Evolutionary conservation across 306 rosid species (phyloP), one percentile per base, ranked within the genome.

Genomic region (Castanospermum australe): DNA sequence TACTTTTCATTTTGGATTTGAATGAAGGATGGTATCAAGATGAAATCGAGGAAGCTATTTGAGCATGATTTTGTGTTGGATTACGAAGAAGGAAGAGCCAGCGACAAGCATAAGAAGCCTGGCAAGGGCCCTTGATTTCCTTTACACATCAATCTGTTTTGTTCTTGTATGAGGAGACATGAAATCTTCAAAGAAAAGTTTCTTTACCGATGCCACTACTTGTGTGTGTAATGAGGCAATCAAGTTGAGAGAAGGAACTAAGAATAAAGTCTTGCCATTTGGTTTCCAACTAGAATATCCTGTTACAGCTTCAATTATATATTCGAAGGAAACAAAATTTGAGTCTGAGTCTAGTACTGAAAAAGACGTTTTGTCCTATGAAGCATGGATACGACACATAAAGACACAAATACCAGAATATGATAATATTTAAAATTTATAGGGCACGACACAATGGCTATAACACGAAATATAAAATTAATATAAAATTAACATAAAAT

Each of bases 61-160:
- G 20, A 4, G n/a, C 85, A 67, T 73, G 84, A 57, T 35, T 75
- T 76, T 74, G 70, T 82, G 86, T 83, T 86, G 76, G 98, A 93
- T 73, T 93, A 93, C 45, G 98, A 91, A 32, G 88, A 89, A 25
- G 88, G 87, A 65, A 89, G 88, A 76, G 45, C 93, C 33, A 93
- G 87, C 77, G 72, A 74, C 8, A 91, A 44, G 83, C 98, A 93
- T 63, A 35, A 63, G 87, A 90, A 28, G 75, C 91, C 97, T 60
- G 89, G 96, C 56, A 88, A 82, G 90, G 85, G 87, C 79, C 86
- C 78, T 77, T 91, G 72, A 91, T 28, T 18, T 57, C 35, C 76
- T 77, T 24, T 20, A 50, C 47, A 33, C 28, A 79, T 50, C n/a
- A 66, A 25, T 76, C 48, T 78, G 81, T 78, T 86, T 77, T 80